phyloP scores from a whole-genome alignment of 2,329 filamentous ascomycete species.

The Hymenoscyphus salicellus region DNA sequence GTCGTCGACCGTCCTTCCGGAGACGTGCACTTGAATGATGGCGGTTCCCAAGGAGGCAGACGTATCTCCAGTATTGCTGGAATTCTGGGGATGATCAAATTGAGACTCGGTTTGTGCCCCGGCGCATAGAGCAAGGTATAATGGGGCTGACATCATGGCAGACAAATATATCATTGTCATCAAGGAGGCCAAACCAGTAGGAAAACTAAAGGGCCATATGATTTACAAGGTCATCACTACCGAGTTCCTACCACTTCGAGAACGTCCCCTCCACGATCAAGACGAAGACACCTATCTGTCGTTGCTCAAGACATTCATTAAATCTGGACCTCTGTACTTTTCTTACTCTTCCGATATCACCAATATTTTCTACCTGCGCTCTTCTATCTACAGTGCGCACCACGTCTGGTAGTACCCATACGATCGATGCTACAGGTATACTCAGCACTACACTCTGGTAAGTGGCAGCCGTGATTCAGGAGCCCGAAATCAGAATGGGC shows the following conservation, averaged over 20 bases:
- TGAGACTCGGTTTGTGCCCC: constrained; percentile 72
- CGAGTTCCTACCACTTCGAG: constrained; percentile 90
- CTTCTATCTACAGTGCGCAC: constrained; percentile 65
- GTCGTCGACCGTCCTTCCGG: constrained; percentile 90
- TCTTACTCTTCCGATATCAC: constrained; percentile 97
- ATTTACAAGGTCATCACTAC: constrained; percentile 89
- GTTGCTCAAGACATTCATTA: constrained; percentile 77
- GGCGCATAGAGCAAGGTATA: constrained; percentile 17
- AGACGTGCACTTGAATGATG: constrained; percentile 81
- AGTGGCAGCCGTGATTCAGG: no score
- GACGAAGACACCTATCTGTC: constrained; percentile 91
- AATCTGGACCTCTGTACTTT: constrained; percentile 90
- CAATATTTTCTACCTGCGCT: constrained; percentile 93
- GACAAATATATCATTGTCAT: constrained; percentile 97
- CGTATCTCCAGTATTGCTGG: constrained; percentile 92
- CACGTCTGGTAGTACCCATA: constrained; percentile 91
- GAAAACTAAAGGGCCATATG: constrained; percentile 90
- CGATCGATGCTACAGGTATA: constrained; percentile 99
- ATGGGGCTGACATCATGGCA: constrained; percentile 31
- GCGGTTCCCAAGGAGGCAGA: constrained; percentile 70
- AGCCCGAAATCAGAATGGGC: constrained; percentile 60
- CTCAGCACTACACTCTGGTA: no score
- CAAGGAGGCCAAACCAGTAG: constrained; percentile 88
- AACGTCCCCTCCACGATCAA: constrained; percentile 83
- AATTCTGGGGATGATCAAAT: constrained; percentile 88